Base-by-base conservation (phyloP, 2,329 filamentous ascomycete genomes). In the Colletotrichum cuscutae region DNA sequence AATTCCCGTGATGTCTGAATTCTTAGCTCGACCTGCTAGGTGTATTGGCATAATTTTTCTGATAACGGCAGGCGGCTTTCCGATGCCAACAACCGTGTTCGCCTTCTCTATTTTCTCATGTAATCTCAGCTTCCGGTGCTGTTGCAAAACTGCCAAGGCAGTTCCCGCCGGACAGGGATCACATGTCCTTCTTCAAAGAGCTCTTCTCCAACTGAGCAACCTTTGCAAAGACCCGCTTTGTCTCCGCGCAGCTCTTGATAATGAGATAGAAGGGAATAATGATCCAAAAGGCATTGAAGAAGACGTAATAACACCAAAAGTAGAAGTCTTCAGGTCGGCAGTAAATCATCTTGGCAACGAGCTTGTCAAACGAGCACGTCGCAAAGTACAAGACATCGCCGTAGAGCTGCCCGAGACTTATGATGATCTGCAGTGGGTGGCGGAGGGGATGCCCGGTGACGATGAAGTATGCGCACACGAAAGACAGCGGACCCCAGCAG, bases 241-340 rank as follows among this genome's bases (percentile, higher is more conserved):
- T 78, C 52, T 76, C 77, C 28, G 49, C 68, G 1, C 78, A 76
- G 53, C 82, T 83, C 30, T 76, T 70, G 1, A 76, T 24, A 46
- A 86, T 72, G 53, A 84, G 72, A 5, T 73, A 76, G 3, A 76
- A 61, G 0, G 88, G 87, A 37, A 89, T 84, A 22, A 88, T 80
- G 52, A 90, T 84, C 88, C 88, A 90, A 72, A 89, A 85, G 0
- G 81, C 81, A 75, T 90, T 89, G 76, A 86, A 82, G 19, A 87
- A 77, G 19, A 90, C 77, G 71, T 86, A 89, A 75, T 89, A 89
- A 11, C 82, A 83, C 81, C 83, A 89, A 74, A 86, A 90, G 77
- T 89, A 89, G 52, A 83, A 84, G 1, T 76, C 76, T 79, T 89
- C 88, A 0, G 88, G 88, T 0, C 88, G 82, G 61, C 84, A 88